Evolutionary conservation across 805 yeast species (phyloP).

Genomic region (Diddensiella transvaalensis): DNA sequence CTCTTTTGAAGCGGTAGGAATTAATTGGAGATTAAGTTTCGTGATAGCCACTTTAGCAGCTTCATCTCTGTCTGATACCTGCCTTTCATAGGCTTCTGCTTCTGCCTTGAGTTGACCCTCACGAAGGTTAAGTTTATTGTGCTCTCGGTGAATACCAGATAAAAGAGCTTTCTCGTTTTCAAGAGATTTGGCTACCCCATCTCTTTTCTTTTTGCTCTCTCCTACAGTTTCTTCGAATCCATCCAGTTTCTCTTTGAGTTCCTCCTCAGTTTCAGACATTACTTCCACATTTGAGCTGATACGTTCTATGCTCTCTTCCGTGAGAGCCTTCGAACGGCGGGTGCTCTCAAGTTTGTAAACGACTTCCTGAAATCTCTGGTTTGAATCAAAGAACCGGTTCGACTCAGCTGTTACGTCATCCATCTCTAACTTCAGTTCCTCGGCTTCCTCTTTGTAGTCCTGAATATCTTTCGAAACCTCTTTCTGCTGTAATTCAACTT

Average conservation of each 20-base stretch:
- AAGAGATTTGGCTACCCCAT: constrained; percentile 6
- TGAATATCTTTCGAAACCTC: constrained; percentile 45
- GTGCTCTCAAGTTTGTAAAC: constrained; percentile 61
- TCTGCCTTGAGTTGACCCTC: constrained; percentile 57
- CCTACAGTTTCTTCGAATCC: constrained; percentile 39
- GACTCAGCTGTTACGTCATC: constrained; percentile 53
- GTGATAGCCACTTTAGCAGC: constrained; percentile 7
- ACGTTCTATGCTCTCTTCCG: constrained; percentile 50
- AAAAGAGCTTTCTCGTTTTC: constrained; percentile 25
- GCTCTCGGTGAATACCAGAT: constrained; percentile 31
- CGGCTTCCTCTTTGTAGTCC: constrained; percentile 46
- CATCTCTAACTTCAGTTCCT: constrained; percentile 47
- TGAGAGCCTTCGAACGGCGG: constrained; percentile 43
- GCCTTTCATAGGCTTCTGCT: constrained; percentile 23
- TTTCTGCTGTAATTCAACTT: constrained; percentile 47
- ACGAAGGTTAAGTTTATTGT: constrained; percentile 40
- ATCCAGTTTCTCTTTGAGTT: constrained; percentile 38
- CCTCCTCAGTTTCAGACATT: constrained; percentile 43
- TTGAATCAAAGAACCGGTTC: constrained; percentile 62
- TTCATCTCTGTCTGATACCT: constrained; percentile 15
- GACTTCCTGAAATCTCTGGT: constrained; percentile 76
- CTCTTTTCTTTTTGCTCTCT: constrained; percentile 8
- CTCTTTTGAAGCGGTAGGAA: constrained; percentile 2
- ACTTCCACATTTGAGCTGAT: constrained; percentile 44
- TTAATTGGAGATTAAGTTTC: background rate